Percentiles rank a stretch among this genome's conserved stretches.
Conservation (phyloP, 176 grass and related monocot genomes). For the Pontederia paniculata region DNA sequence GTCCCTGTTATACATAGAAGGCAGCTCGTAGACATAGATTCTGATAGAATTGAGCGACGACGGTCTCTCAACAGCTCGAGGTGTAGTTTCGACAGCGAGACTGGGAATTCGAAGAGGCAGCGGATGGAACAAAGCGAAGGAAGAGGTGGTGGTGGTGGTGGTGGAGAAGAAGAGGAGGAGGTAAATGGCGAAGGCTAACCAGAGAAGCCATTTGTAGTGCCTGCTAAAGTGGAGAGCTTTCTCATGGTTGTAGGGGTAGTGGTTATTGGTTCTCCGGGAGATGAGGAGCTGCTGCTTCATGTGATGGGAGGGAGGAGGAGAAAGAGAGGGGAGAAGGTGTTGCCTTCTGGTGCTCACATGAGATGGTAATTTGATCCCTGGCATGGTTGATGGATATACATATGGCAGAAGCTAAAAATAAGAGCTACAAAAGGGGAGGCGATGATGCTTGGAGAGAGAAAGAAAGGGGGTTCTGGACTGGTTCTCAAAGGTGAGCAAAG, state of each 20-base stretch:
- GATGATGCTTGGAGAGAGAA: too few relatives aligned
- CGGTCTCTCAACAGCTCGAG: neutral
- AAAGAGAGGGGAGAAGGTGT: too few relatives aligned
- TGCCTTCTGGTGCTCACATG: too few relatives aligned
- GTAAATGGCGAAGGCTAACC: slow-evolving; percentile 41
- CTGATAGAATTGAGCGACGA: slow-evolving; percentile 17
- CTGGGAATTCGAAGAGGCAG: slow-evolving; percentile 5
- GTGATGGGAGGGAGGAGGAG: too few relatives aligned
- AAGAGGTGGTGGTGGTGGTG: slow-evolving; percentile 14
- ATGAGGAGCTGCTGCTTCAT: too few relatives aligned
- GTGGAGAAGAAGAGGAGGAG: slow-evolving; percentile 20
- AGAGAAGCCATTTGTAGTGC: slow-evolving; percentile 43
- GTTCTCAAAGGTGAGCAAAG: too few relatives aligned
- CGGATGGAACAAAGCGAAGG: slow-evolving; percentile 12
- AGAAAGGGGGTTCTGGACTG: too few relatives aligned
- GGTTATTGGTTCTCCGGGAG: too few relatives aligned
- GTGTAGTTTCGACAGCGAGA: slow-evolving; percentile 17
- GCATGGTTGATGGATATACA: too few relatives aligned
- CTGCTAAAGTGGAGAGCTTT: slow-evolving; percentile 22
- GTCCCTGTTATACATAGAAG: slow-evolving; percentile 47
- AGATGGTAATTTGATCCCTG: too few relatives aligned
- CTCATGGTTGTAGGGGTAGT: slow-evolving; percentile 5
- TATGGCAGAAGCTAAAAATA: too few relatives aligned
- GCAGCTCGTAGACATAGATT: slow-evolving; percentile 83
- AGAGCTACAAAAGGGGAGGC: too few relatives aligned